These are phyloP conservation scores for Colletotrichum noveboracense DNA, from an alignment of 2,329 filamentous ascomycete species.

Conservation along the genomic window DNA sequence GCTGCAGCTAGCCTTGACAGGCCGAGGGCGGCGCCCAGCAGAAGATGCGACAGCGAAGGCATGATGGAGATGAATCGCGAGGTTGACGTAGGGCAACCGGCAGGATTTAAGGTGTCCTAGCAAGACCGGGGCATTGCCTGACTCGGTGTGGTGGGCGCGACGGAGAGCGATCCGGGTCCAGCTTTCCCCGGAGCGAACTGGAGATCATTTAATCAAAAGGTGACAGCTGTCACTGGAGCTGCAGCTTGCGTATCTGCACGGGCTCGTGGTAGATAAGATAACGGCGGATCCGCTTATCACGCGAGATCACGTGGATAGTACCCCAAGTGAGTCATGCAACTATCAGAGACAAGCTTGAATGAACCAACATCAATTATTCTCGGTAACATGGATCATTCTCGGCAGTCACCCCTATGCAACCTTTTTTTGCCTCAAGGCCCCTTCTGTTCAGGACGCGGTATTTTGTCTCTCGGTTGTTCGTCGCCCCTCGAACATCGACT, in stretches of 20 bases:
- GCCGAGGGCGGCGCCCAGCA: conserved; percentile 9
- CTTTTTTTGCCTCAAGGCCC: not conserved
- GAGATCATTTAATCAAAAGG: not conserved
- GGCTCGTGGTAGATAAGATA: not conserved
- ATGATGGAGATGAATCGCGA: not conserved
- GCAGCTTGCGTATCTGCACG: not conserved
- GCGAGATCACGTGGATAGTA: not conserved
- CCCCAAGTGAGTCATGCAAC: not conserved
- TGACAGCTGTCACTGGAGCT: conserved; percentile 11
- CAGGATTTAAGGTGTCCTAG: not conserved
- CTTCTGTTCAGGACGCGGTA: not conserved
- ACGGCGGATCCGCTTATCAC: not conserved
- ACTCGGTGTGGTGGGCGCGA: not conserved
- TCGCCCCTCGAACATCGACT: too few species aligned
- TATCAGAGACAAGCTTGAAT: not conserved
- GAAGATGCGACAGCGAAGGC: not conserved
- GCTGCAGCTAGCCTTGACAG: conserved; percentile 28
- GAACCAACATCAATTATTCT: not conserved
- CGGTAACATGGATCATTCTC: not conserved
- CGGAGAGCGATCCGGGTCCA: conserved; percentile 9
- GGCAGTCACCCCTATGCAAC: not conserved
- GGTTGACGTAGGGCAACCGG: not conserved
- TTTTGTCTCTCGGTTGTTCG: not conserved
- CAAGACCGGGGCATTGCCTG: conserved; percentile 18
- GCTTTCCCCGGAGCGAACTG: conserved; percentile 11